Evolutionary conservation across 2,329 filamentous ascomycete genomes (phyloP).

Genomic region (Trichoderma asperellum): DNA sequence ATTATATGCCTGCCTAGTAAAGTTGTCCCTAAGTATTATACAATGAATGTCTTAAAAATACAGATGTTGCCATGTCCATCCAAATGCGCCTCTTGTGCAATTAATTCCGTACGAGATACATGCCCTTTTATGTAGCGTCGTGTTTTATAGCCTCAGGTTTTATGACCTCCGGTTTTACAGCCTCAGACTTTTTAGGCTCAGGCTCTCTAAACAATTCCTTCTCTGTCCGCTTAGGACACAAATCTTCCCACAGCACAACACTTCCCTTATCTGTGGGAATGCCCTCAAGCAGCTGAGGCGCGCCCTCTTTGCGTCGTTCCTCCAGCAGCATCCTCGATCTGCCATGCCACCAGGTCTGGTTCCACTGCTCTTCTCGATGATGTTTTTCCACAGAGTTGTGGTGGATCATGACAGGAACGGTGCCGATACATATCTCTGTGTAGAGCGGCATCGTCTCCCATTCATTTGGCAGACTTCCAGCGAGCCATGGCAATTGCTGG

Average conservation of each 20-base stretch:
- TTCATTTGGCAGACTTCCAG: slow-evolving; percentile 25
- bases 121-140: not conserved
- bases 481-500: slow-evolving; percentile 6
- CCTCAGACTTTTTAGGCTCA: not conserved
- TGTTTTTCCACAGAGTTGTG: slow-evolving; percentile 36
- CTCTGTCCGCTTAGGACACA: slow-evolving; percentile 36
- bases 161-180: not conserved
- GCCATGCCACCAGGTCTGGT: slow-evolving; percentile 36
- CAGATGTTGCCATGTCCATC: not conserved
- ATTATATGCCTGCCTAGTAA: not conserved
- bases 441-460: slow-evolving; percentile 38
- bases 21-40: not conserved
- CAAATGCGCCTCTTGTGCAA: not conserved
- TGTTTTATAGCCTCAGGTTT: too few relatives aligned
- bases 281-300: slow-evolving; percentile 30
- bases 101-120: not conserved
- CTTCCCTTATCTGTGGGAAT: slow-evolving; percentile 31
- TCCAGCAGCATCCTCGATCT: slow-evolving; percentile 32
- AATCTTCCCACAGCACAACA: slow-evolving; percentile 33
- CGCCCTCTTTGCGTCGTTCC: slow-evolving; percentile 26
- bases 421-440: slow-evolving; percentile 37
- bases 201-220: slow-evolving; percentile 36
- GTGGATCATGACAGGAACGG: slow-evolving; percentile 38
- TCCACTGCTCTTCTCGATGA: slow-evolving; percentile 35
- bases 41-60: not conserved